Evolutionary conservation across 768 basidiomycete genomes (phyloP), one percentile per base, ranked within the genome.

Genomic region (Hericium rajendrae): DNA sequence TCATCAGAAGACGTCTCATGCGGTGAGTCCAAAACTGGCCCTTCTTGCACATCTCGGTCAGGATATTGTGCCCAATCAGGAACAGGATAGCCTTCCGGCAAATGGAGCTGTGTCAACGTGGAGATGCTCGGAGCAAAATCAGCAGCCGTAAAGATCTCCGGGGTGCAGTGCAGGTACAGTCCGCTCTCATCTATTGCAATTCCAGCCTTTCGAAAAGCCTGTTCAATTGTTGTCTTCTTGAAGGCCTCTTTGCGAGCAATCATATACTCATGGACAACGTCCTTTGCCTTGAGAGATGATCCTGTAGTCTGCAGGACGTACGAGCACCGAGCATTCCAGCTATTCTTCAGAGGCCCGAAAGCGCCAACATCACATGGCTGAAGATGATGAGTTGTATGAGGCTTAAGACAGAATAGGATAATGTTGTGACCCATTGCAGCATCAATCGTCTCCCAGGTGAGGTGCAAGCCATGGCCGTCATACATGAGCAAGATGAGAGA

Each of bases 401-500:
- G 65, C 1, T 74, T 78, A 38, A 76, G 65, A 28, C 56, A 63
- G 46, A 72, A 67, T 9, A 76, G 46, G 1, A 69, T 54, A 38
- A 75, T 68, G n/a, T 65, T 60, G 54, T 72, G 53, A 43, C 64
- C 37, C 4, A 57, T 28, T 2, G 72, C 74, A 22, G 69, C 54
- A 15, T 66, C 46, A n/a, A 61, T 55, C 39, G 75, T 64, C 2
- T 59, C 20, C 0, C 58, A 28, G 0, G 64, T 68, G 38, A 59
- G 58, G 61, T 79, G 77, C 0, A 76, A 78, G 38, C 67, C 69
- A 65, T 79, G 78, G 1, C 77, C 74, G 68, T 78, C 71, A 18
- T 67, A 68, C 24, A 77, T 70, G 20, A 79, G 71, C 0, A 78
- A 56, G 38, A 76, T 72, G 6, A 61, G 64, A n/a, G 69, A 67